Percentiles rank a stretch among this genome's conserved stretches.
These are phyloP conservation scores for Orbilia brochopaga DNA, from an alignment of 2,329 filamentous ascomycete genomes.

Conservation along the genomic window DNA sequence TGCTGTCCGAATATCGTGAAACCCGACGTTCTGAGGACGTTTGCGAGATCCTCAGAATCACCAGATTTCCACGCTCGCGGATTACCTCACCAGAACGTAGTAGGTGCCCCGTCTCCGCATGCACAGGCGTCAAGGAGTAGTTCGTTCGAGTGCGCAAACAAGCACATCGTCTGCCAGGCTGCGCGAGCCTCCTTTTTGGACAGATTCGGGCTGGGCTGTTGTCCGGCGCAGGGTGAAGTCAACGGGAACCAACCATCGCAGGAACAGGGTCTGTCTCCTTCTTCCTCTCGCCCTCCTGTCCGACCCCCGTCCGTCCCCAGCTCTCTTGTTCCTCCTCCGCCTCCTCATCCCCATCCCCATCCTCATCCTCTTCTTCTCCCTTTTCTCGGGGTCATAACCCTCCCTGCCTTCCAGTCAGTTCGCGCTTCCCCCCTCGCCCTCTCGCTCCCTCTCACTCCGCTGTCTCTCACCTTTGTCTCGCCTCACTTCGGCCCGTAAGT, in stretches of 20 bases:
- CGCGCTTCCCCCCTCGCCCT: background rate
- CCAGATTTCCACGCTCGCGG: no score
- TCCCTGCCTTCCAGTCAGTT: background rate
- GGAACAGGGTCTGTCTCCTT: slow-evolving; percentile 1
- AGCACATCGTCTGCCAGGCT: slow-evolving; percentile 1
- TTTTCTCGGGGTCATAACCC: background rate
- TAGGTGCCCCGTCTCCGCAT: no score
- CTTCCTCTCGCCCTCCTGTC: no score
- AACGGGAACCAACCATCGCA: slow-evolving; percentile 5
- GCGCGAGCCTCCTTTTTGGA: slow-evolving; percentile 4
- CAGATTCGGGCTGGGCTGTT: background rate
- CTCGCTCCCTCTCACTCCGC: background rate
- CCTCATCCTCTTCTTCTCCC: background rate
- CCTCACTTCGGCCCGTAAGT: background rate
- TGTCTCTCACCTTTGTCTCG: background rate
- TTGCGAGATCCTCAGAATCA: no score
- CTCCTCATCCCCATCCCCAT: background rate
- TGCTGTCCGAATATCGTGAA: no score
- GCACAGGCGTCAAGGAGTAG: no score
- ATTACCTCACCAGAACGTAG: no score
- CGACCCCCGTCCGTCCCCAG: no score
- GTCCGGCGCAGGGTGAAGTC: background rate
- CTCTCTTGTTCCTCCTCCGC: background rate
- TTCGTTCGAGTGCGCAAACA: no score
- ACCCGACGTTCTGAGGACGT: no score